These are phyloP conservation scores for Chaetomium sp. DNA, from an alignment of 2,329 filamentous ascomycete species.

Conservation along the genomic window DNA sequence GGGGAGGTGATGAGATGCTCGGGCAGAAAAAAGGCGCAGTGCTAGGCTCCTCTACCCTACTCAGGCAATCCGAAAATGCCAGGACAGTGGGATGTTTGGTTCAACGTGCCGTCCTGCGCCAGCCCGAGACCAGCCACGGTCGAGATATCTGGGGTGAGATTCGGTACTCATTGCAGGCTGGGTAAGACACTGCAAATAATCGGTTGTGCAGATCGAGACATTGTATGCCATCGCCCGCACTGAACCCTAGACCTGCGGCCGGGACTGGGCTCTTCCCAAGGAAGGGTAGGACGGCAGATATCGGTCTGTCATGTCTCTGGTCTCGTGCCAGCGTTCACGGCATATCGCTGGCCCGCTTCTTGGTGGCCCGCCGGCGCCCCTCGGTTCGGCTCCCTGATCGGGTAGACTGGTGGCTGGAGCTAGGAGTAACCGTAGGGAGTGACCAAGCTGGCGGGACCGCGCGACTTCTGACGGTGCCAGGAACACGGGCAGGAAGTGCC, in stretches of 20 bases:
- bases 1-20: background rate
- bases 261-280: background rate
- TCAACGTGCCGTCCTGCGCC: slow-evolving; percentile 13
- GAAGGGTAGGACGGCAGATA: slow-evolving; percentile 14
- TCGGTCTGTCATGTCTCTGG: slow-evolving; percentile 14
- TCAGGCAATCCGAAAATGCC: slow-evolving; percentile 2
- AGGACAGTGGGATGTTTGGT: slow-evolving; percentile 11
- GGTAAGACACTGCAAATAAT: slow-evolving; percentile 22
- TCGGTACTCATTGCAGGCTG: slow-evolving; percentile 18
- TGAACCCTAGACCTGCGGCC: slow-evolving; percentile 28
- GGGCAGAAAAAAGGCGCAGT: background rate
- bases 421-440: background rate
- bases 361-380: background rate
- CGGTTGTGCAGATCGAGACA: slow-evolving; percentile 33
- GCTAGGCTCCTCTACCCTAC: background rate
- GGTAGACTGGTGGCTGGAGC: background rate
- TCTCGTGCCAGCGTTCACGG: slow-evolving; percentile 2
- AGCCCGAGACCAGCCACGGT: slow-evolving; percentile 19
- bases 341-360: background rate
- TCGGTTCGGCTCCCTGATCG: slow-evolving; percentile 5
- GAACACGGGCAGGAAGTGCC: background rate
- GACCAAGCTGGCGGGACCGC: background rate
- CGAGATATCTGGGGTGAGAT: slow-evolving; percentile 26
- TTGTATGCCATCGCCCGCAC: slow-evolving; percentile 33
- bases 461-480: background rate